A percentile compares a stretch with the other conserved stretches of the same genome.
Conservation (phyloP, 2,329 filamentous ascomycete species). For the Fusarium irregulare region DNA sequence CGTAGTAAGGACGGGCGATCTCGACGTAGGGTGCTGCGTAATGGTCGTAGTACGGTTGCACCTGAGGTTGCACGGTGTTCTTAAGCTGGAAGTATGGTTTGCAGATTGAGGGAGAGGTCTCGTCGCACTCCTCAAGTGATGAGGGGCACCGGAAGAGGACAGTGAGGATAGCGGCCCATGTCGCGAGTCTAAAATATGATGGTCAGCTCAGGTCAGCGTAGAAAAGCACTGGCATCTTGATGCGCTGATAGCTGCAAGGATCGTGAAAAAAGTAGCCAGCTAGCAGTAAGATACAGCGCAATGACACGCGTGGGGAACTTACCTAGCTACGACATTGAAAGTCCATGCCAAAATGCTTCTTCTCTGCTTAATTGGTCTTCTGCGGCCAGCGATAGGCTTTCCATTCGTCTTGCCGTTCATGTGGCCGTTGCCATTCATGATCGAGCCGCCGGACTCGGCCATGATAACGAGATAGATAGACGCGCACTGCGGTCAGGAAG, state of each 20-base stretch:
- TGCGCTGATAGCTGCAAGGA: slow-evolving; percentile 7
- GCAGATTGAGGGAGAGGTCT: slow-evolving; percentile 81
- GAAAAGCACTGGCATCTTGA: not conserved
- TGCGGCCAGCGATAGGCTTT: slow-evolving; percentile 41
- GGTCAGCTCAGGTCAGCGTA: not conserved
- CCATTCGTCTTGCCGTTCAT: slow-evolving; percentile 49
- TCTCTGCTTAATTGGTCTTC: slow-evolving; percentile 37
- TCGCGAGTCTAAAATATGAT: slow-evolving; percentile 68
- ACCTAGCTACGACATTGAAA: slow-evolving; percentile 67
- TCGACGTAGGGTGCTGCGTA: slow-evolving; percentile 89
- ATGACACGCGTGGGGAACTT: slow-evolving; percentile 40
- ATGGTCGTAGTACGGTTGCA: slow-evolving; percentile 85
- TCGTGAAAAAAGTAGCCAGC: slow-evolving; percentile 10
- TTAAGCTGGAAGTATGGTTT: slow-evolving; percentile 80
- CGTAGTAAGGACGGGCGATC: slow-evolving; percentile 79
- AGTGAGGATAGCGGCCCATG: slow-evolving; percentile 88
- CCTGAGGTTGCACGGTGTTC: slow-evolving; percentile 74
- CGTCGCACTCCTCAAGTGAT: slow-evolving; percentile 72
- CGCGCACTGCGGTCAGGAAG: slow-evolving; percentile 32
- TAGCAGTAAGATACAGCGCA: not conserved
- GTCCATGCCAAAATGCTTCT: slow-evolving; percentile 52
- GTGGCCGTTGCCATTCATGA: slow-evolving; percentile 56
- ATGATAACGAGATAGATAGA: slow-evolving; percentile 46
- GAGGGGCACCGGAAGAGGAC: slow-evolving; percentile 85
- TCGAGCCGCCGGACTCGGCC: slow-evolving; percentile 50